Percentiles rank a stretch among this genome's conserved stretches.
phyloP scores from a whole-genome alignment of 2,329 filamentous ascomycete species.

The Colletotrichum sp. region DNA sequence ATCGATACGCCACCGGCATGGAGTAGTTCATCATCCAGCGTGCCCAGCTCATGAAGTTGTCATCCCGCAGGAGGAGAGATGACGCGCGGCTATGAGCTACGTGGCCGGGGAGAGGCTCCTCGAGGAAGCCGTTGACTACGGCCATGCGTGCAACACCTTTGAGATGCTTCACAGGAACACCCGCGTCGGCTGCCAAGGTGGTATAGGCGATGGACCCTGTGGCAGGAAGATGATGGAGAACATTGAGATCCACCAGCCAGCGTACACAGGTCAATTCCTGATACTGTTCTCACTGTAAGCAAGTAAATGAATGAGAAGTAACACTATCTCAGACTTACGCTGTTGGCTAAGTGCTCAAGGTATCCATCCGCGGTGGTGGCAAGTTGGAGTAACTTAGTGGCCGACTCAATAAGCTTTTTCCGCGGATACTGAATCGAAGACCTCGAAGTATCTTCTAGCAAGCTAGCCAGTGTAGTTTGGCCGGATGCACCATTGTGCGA shows the following conservation, averaged over 20 bases:
- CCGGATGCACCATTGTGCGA: not conserved
- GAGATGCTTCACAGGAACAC: conserved; percentile 25
- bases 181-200: conserved; percentile 15
- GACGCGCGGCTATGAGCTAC: conserved; percentile 39
- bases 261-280: not conserved
- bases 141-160: conserved; percentile 38
- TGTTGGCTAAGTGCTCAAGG: not conserved
- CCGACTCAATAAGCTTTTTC: not conserved
- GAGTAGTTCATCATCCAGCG: conserved; percentile 32
- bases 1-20: conserved; percentile 25
- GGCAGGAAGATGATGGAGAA: not conserved
- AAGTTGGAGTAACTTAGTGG: not conserved
- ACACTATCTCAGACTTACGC: not conserved
- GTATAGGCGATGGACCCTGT: not conserved
- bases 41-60: conserved; percentile 32
- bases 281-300: not conserved
- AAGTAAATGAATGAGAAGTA: not conserved
- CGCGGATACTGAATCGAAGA: not conserved
- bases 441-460: not conserved
- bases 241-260: not conserved
- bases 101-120: conserved; percentile 30
- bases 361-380: not conserved
- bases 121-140: conserved; percentile 38
- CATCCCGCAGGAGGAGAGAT: conserved; percentile 28
- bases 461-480: not conserved